These are phyloP conservation scores for Nigrospora sphaerica DNA, from an alignment of 2,329 filamentous ascomycete species.

Conservation along the genomic window DNA sequence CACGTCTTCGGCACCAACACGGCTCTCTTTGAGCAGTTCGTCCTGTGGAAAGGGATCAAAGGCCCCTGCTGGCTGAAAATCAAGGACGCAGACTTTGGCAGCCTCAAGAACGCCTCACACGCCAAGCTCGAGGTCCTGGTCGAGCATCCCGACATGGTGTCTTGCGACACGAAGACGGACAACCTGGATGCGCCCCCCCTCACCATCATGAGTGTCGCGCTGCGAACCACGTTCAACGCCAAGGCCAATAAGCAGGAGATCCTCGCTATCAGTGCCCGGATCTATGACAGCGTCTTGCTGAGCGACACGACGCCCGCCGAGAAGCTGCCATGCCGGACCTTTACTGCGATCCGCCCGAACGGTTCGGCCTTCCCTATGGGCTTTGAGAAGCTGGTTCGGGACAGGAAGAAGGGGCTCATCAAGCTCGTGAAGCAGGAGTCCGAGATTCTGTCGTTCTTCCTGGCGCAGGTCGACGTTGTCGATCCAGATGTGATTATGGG, in stretches of 20 bases:
- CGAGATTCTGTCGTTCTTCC: constrained; percentile 79
- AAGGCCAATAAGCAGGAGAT: constrained; percentile 97
- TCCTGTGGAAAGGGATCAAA: constrained; percentile 98
- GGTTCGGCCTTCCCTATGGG: constrained; percentile 72
- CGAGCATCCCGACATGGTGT: constrained; percentile 69
- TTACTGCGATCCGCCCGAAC: constrained; percentile 82
- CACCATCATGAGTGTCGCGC: constrained; percentile 90
- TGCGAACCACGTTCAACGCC: constrained; percentile 81
- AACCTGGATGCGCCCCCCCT: constrained; percentile 77
- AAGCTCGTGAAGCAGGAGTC: constrained; percentile 78
- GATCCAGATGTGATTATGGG: constrained; percentile 93
- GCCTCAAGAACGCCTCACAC: constrained; percentile 88
- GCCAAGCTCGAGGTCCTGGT: constrained; percentile 91
- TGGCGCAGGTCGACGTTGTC: constrained; percentile 78
- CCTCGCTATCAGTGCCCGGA: constrained; percentile 78
- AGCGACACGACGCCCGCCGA: constrained; percentile 84
- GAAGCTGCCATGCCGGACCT: constrained; percentile 80
- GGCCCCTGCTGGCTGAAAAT: constrained; percentile 97
- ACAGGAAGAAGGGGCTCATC: constrained; percentile 68
- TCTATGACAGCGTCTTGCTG: constrained; percentile 86
- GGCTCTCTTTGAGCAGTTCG: constrained; percentile 93
- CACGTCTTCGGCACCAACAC: constrained; percentile 93
- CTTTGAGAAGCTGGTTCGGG: constrained; percentile 69
- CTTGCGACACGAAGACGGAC: constrained; percentile 67
- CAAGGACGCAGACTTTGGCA: constrained; percentile 72